A percentile compares a stretch with the other conserved stretches of the same genome.
Conservation (phyloP, 129 eudicot genomes). For the Pittosporum tobira region DNA sequence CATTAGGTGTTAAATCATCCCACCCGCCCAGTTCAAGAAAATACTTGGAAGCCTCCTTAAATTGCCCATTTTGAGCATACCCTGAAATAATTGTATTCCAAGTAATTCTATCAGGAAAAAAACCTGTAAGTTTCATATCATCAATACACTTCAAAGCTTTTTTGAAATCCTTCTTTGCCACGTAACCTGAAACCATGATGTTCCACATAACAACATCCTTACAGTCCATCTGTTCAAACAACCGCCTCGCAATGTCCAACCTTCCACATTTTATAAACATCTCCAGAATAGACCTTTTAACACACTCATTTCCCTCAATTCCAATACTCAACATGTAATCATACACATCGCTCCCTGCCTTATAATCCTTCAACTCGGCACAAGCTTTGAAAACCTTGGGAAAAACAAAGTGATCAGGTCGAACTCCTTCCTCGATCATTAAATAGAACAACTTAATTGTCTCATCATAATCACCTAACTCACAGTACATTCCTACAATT, state of each 20-base stretch:
- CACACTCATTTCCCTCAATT: conserved; percentile 39
- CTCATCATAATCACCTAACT: conserved; percentile 28
- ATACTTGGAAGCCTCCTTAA: conserved; percentile 30
- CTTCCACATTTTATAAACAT: conserved; percentile 45
- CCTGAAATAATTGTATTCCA: conserved; percentile 39
- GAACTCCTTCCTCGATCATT: conserved; percentile 33
- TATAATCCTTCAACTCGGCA: conserved; percentile 33
- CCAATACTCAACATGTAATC: conserved; percentile 40
- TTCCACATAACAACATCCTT: conserved; percentile 44
- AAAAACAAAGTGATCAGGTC: conserved; percentile 42
- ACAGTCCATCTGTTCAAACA: conserved; percentile 26
- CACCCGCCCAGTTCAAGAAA: conserved; percentile 22
- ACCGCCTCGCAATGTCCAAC: conserved; percentile 28
- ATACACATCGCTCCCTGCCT: conserved; percentile 32
- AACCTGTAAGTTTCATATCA: conserved; percentile 26
- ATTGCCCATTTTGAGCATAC: conserved; percentile 32
- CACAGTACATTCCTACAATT: conserved; percentile 25
- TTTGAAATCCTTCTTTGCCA: conserved; percentile 26
- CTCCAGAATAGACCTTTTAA: conserved; percentile 30
- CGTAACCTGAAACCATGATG: conserved; percentile 37
- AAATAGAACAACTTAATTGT: conserved; percentile 23
- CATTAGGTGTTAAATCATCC: conserved; percentile 29
- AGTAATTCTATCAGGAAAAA: conserved; percentile 33
- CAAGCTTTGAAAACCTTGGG: conserved; percentile 42
- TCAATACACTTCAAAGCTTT: conserved; percentile 31